Evolutionary conservation across 179 eudicot species (phyloP).

Genomic region (Sideroxylon spinosum): DNA sequence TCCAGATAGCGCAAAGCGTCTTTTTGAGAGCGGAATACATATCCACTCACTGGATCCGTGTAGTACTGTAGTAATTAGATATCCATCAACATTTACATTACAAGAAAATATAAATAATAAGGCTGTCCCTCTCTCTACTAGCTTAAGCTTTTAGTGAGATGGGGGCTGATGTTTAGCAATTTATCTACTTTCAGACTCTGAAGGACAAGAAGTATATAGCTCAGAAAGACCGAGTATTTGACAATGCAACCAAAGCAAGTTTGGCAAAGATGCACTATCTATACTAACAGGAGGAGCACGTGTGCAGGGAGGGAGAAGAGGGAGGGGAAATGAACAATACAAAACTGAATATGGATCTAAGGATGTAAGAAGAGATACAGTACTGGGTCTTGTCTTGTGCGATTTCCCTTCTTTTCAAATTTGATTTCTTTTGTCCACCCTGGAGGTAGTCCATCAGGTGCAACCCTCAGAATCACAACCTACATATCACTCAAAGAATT

Average conservation of each 20-base stretch:
- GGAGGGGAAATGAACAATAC: not conserved
- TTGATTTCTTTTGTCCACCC: constrained; percentile 83
- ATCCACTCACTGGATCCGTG: constrained; percentile 52
- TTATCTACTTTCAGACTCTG: not conserved
- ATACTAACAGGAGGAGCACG: too few relatives aligned
- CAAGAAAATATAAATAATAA: too few relatives aligned
- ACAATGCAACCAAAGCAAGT: constrained; percentile 10
- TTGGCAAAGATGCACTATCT: not conserved
- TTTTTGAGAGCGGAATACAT: constrained; percentile 60
- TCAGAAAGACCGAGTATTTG: not conserved
- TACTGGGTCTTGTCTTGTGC: constrained; percentile 59
- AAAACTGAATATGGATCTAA: not conserved
- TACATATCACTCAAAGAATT: constrained; percentile 26
- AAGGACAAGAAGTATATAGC: not conserved
- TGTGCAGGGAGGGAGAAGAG: too few relatives aligned
- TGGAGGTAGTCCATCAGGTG: constrained; percentile 53
- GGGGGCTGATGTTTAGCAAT: too few relatives aligned
- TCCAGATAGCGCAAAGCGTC: constrained; percentile 67
- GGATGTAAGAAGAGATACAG: constrained; percentile 8
- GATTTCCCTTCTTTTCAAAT: constrained; percentile 26
- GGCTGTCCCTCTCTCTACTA: too few relatives aligned
- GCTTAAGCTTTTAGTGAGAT: too few relatives aligned
- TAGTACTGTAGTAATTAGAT: constrained; percentile 46
- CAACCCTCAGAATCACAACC: constrained; percentile 40
- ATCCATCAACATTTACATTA: not conserved